A percentile compares a stretch with the other conserved stretches of the same genome.
Conservation (phyloP, 441 rosid species). For the Kokia cookei region DNA sequence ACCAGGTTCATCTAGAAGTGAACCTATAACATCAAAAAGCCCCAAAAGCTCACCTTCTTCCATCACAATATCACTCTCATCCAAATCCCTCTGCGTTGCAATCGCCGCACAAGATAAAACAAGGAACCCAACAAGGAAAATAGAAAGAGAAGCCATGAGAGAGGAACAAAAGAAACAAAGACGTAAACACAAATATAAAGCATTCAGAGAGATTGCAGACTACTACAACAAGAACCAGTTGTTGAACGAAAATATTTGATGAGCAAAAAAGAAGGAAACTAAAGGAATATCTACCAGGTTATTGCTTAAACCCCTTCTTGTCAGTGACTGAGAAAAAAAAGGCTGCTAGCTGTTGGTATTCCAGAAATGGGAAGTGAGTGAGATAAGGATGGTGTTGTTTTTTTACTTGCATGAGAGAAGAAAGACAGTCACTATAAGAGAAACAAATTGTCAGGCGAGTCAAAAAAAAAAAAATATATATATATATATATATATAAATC, state of each 20-base stretch:
- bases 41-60: constrained; percentile 31
- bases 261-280: neutral
- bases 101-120: constrained; percentile 20
- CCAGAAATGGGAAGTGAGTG: neutral
- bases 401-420: constrained; percentile 10
- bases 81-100: constrained; percentile 7
- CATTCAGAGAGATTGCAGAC: neutral
- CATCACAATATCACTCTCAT: constrained; percentile 18
- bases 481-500: neutral
- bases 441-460: constrained; percentile 13
- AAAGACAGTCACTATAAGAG: constrained; percentile 7
- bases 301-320: neutral
- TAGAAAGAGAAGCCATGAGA: constrained; percentile 18
- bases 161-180: neutral
- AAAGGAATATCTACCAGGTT: constrained; percentile 7
- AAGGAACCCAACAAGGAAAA: constrained; percentile 26
- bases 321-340: neutral
- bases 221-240: neutral
- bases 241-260: neutral
- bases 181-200: neutral
- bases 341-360: constrained; percentile 4
- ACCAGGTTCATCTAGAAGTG: constrained; percentile 31
- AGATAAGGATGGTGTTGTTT: constrained; percentile 14
- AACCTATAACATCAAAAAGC: constrained; percentile 30
- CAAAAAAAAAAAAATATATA: neutral